Evolutionary conservation across 306 rosid species (phyloP), one percentile per base, ranked within the genome.

Genomic region (Medicago ruthenica): DNA sequence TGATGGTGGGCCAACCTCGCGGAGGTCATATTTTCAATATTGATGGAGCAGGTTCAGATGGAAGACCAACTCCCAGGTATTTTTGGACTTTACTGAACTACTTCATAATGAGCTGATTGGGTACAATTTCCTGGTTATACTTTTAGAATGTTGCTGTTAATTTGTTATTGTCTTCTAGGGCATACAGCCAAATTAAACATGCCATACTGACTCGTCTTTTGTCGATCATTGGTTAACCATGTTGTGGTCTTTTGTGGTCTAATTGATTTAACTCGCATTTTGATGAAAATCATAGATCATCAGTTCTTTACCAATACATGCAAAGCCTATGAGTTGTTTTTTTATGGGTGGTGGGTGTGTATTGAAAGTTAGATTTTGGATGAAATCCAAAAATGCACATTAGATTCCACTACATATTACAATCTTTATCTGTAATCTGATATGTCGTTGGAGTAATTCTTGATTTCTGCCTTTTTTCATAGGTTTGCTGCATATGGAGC

Each of bases 401-500:
- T 45, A 8, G 27, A 1, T 64, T 67, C 21, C 48, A 18, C 16
- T 40, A 24, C 7, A 17, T 58, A 47, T 44, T 16, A 24, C n/a
- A 34, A 12, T 58, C 68, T 58, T 20, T 22, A 50, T 71, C 36
- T 50, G 39, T 31, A 67, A 13, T 54, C 45, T 51, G 20, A n/a
- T 67, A 8, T 57, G 36, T 51, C 58, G 44, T 51, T 44, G 68
- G 70, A 58, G 69, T 72, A 21, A 54, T 73, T 70, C 24, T 36
- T n/a, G 74, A 58, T 60, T 75, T 72, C 70, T 66, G 8, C 51
- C 53, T 41, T 34, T 71, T 75, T 72, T 67, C 76, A 39, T 79
- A 94, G 98, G 84, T 94, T 94, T 91, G 97, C 98, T 79, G 98
- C 98, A 24, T 91, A 94, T 58, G 98, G 98, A 82, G 98, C 98